Conservation (phyloP, 768 basidiomycete genomes). For the Mycena venus region DNA sequence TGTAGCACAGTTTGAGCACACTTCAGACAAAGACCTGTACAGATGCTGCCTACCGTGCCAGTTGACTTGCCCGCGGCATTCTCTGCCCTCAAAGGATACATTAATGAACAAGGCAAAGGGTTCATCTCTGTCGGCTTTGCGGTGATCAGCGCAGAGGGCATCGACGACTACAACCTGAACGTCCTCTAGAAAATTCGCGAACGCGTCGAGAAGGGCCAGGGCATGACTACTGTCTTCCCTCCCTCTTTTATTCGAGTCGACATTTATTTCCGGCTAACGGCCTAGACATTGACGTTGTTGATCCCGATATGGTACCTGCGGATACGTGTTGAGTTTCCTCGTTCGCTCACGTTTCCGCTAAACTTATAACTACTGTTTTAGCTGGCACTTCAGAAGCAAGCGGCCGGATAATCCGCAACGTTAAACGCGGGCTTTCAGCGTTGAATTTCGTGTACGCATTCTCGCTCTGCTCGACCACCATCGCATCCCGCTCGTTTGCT, state of each 20-base stretch:
- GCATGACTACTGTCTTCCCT: constrained; percentile 42
- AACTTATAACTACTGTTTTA: no score
- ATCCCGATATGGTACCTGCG: no score
- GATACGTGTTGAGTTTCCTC: constrained; percentile 72
- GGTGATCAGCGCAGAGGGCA: constrained; percentile 68
- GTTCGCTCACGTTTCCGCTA: no score
- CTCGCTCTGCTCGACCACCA: no score
- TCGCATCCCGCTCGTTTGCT: no score
- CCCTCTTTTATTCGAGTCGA: not conserved
- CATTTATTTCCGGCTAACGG: constrained; percentile 55
- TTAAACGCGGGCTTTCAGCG: constrained; percentile 83
- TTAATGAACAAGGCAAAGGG: no score
- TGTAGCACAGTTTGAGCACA: no score
- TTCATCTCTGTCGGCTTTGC: constrained; percentile 57
- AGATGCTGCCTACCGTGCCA: no score
- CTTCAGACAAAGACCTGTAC: no score
- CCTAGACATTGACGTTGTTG: no score
- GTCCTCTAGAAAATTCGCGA: constrained; percentile 79
- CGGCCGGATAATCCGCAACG: constrained; percentile 88
- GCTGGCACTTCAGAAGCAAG: constrained; percentile 89
- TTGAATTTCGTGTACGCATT: constrained; percentile 77
- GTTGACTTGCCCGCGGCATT: no score
- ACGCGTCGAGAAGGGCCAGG: constrained; percentile 79
- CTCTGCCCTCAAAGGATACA: no score
- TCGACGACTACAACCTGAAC: constrained; percentile 79